Conservation (phyloP, 352 stramenopile genomes). For the Phytophthora quininea region DNA sequence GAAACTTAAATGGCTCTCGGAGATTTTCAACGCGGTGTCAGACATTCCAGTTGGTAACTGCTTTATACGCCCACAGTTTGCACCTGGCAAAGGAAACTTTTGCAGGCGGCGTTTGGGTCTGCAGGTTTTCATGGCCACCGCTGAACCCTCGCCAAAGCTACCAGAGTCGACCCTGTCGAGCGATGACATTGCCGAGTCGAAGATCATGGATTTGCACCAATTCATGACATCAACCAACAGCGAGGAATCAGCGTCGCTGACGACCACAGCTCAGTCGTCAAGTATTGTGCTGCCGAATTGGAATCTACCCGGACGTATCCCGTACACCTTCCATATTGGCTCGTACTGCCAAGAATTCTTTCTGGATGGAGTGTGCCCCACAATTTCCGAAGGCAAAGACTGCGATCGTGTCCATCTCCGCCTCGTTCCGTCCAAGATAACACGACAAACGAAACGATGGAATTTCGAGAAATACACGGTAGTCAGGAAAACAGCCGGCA, state of each 20-base stretch:
- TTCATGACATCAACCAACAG: constrained; percentile 33
- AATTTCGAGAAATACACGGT: constrained; percentile 50
- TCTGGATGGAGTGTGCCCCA: constrained; percentile 46
- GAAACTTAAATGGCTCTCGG: constrained; percentile 44
- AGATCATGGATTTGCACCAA: constrained; percentile 47
- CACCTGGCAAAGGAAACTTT: constrained; percentile 19
- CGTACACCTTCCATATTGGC: constrained; percentile 64
- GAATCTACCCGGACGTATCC: constrained; percentile 47
- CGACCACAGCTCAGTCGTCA: background rate
- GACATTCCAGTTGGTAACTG: constrained; percentile 49
- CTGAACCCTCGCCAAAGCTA: constrained; percentile 5
- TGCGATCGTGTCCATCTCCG: constrained; percentile 58
- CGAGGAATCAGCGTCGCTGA: background rate
- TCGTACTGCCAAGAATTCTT: constrained; percentile 65
- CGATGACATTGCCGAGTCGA: background rate
- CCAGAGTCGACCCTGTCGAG: background rate
- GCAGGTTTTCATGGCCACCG: constrained; percentile 33
- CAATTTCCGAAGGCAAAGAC: constrained; percentile 26
- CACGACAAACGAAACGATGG: constrained; percentile 26
- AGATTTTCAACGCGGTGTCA: constrained; percentile 32
- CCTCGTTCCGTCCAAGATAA: constrained; percentile 10
- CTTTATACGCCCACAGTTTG: constrained; percentile 30
- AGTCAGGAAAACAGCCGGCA: constrained; percentile 23
- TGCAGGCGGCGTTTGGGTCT: constrained; percentile 19
- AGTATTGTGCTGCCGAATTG: constrained; percentile 50